Base-by-base conservation (phyloP, 2,329 filamentous ascomycete genomes). In the Hymenoscyphus albidus region DNA sequence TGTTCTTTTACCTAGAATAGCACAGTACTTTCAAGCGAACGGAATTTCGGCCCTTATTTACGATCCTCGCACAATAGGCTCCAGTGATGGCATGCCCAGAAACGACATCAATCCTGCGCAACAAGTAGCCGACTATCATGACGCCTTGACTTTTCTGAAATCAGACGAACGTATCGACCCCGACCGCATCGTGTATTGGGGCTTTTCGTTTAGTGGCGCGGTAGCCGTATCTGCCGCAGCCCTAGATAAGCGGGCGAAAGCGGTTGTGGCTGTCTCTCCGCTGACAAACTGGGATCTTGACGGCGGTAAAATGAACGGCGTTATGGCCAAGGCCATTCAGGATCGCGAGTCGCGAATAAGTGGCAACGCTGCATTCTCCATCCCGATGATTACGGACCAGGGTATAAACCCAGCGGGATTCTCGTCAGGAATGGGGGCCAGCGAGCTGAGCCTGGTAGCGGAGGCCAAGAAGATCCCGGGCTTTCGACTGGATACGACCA, bases 321-420 rank as follows among this genome's bases (percentile, higher is more conserved):
- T 77, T 1, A 66, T 79, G 0, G 68, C 71, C 1, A 74, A 76
- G 40, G 57, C 67, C 12, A 74, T 77, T 54, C 65, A 74, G 61
- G 79, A 81, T 66, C 75, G 79, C 3, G 75, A 77, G 65, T 78
- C 77, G 0, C 77, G 76, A 60, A 22, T 76, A 1, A 62, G 59
- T 0, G 79, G 80, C 9, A 80, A 81, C 64, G 63, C 68, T 39
- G 74, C 79, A 0, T 72, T 77, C 61, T 74, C 70, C 56, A 62
- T 81, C 0, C 76, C 77, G 14, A 44, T 39, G 38, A 32, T 59
- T 7, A 58, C 22, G 27, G 12, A 7, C 18, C 13, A 58, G 18
- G 55, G 55, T 12, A 31, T 35, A n/a, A 58, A 58, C 27, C 55
- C 55, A 9, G 32, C 32, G 1, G 55, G 55, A 7, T 14, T 58